Evolutionary conservation across 768 basidiomycete genomes (phyloP), one percentile per base, ranked within the genome.

Genomic region (Tylopilus balloui): DNA sequence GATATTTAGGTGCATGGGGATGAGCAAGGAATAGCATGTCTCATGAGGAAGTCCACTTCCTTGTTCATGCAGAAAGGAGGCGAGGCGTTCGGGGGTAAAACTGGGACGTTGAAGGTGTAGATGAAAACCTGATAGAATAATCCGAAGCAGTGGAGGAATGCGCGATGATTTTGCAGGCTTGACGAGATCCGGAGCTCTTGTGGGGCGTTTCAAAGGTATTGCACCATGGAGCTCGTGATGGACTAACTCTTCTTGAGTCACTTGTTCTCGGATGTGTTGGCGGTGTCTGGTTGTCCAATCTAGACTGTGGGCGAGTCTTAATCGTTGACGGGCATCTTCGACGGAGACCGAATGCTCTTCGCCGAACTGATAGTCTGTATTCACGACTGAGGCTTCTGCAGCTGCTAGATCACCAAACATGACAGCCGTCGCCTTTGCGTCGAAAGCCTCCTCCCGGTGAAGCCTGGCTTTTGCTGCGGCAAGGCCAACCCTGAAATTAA

Each of bases 1-100:
- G 66, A 91, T 81, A 29, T 78, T 75, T 17, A 98, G 65, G 60
- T 92, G 86, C 57, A 97, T 67, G 3, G 94, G 93, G 17, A 95
- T 70, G 55, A 96, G 75, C 21, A 97, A 73, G 11, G 88, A 84
- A 63, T 85, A 96, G 56, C 79, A 58, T 0, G 84, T 86, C 45
- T 85, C 78, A 14, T 66, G 68, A 3, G 91, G 89, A 44, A 95
- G 62, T 9, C 83, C 85, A 42, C 65, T 65, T 23, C 90, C 91
- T 61, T 80, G 79, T 48, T 80, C 74, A 55, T 78, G 59, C 42
- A 93, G 71, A 66, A 88, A 88, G 38, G 82, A 74, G 2, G 81
- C 64, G 17, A 92, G 71, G 4, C 75, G 68, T 5, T 72, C 70
- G 3, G 71, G 50, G 9, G 75, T 68, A 64, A 92, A 86, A 0